These are phyloP conservation scores for Cordyceps tenuipes DNA, from an alignment of 2,329 filamentous ascomycete species.

Conservation along the genomic window DNA sequence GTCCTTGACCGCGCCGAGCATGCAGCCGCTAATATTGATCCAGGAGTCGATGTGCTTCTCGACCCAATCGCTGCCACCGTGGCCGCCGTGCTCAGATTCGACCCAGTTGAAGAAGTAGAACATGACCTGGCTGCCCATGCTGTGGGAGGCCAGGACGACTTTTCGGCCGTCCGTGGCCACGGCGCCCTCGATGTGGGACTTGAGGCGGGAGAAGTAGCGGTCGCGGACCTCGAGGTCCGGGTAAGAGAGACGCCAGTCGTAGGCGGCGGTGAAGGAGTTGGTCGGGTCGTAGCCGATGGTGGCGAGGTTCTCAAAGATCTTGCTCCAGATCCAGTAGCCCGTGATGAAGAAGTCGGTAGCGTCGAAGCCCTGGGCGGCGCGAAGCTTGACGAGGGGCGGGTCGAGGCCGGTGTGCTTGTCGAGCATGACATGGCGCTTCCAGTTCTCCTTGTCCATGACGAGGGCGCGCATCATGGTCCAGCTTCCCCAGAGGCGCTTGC, in stretches of 20 bases:
- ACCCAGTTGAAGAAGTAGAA: slow-evolving; percentile 81
- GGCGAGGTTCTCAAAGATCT: slow-evolving; percentile 93
- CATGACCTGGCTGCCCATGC: slow-evolving; percentile 93
- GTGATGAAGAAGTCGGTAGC: slow-evolving; percentile 92
- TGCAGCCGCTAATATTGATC: slow-evolving; percentile 98
- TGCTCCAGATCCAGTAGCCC: slow-evolving; percentile 98
- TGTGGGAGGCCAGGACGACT: slow-evolving; percentile 81
- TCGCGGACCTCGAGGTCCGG: slow-evolving; percentile 82
- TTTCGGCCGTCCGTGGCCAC: slow-evolving; percentile 68
- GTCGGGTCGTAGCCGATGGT: slow-evolving; percentile 92
- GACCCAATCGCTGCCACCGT: slow-evolving; percentile 81
- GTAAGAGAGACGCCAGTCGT: slow-evolving; percentile 93
- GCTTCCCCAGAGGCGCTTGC: slow-evolving; percentile 90
- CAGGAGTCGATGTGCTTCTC: slow-evolving; percentile 84
- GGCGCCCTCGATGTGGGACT: slow-evolving; percentile 81
- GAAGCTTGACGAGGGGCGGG: slow-evolving; percentile 79
- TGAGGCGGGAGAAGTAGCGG: slow-evolving; percentile 87
- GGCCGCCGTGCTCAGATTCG: slow-evolving; percentile 66
- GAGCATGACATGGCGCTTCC: slow-evolving; percentile 96
- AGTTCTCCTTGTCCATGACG: slow-evolving; percentile 83
- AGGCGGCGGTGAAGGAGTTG: slow-evolving; percentile 59
- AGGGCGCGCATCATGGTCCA: slow-evolving; percentile 99
- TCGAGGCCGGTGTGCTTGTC: slow-evolving; percentile 88
- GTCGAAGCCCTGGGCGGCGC: slow-evolving; percentile 93
- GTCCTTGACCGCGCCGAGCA: slow-evolving; percentile 91